These are phyloP conservation scores for Starmerella lactis-condensi DNA, from an alignment of 805 yeast species.

Conservation along the genomic window DNA sequence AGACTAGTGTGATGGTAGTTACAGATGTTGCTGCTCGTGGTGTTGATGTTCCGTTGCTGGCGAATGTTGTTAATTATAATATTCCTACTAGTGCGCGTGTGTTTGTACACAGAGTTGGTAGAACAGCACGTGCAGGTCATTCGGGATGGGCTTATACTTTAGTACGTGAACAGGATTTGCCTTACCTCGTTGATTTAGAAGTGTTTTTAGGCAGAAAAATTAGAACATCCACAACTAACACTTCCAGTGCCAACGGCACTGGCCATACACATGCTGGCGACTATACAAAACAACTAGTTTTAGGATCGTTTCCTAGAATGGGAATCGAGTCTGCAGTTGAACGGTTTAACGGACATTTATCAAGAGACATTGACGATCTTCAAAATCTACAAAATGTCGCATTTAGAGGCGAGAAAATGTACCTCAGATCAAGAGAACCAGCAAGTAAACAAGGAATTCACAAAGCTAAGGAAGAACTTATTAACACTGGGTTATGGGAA, in stretches of 20 bases:
- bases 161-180: constrained; percentile 66
- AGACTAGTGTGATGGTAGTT: constrained; percentile 74
- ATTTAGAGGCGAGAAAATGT: constrained; percentile 70
- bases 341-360: constrained; percentile 40
- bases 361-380: constrained; percentile 46
- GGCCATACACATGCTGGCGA: constrained; percentile 30
- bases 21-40: constrained; percentile 94
- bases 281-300: constrained; percentile 57
- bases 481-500: constrained; percentile 48
- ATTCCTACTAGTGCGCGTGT: constrained; percentile 84
- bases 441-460: constrained; percentile 78
- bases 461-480: constrained; percentile 57
- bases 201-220: constrained; percentile 73
- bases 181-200: constrained; percentile 79
- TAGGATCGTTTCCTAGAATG: constrained; percentile 66
- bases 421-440: constrained; percentile 63
- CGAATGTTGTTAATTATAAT: constrained; percentile 82
- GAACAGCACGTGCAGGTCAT: constrained; percentile 98
- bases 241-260: constrained; percentile 6
- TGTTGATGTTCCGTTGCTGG: constrained; percentile 91
- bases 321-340: constrained; percentile 59
- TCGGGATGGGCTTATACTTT: constrained; percentile 95
- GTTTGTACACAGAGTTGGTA: constrained; percentile 92
- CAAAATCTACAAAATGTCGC: constrained; percentile 50
- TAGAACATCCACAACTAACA: too few species aligned